phyloP scores from a whole-genome alignment of 2,329 filamentous ascomycete genomes.

The Fusarium buxicola region DNA sequence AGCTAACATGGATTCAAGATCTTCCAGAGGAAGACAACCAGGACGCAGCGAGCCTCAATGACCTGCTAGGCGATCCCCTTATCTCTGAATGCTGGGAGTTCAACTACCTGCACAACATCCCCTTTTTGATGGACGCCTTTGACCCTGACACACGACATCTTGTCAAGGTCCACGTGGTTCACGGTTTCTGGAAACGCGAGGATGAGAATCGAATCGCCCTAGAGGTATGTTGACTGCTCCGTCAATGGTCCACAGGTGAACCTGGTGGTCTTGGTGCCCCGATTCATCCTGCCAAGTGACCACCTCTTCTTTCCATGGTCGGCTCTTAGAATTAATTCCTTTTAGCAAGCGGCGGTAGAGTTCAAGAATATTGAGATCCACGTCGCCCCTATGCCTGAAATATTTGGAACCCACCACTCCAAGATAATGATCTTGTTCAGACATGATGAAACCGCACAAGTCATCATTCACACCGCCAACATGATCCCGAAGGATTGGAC shows the following conservation, averaged over 20 bases:
- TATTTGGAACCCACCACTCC: constrained; percentile 86
- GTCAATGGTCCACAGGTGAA: neutral
- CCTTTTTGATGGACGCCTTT: constrained; percentile 66
- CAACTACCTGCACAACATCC: constrained; percentile 73
- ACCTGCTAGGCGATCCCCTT: constrained; percentile 79
- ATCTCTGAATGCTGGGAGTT: constrained; percentile 80
- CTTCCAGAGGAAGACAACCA: constrained; percentile 69
- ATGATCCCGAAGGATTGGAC: constrained; percentile 90
- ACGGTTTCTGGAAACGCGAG: constrained; percentile 76
- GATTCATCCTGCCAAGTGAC: neutral
- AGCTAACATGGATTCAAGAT: constrained; percentile 76
- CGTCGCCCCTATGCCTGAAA: constrained; percentile 81
- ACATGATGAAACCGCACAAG: constrained; percentile 79
- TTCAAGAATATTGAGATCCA: constrained; percentile 78
- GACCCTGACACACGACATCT: constrained; percentile 62
- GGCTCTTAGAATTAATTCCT: neutral
- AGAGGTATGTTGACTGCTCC: constrained; percentile 58
- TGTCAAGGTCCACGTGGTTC: constrained; percentile 67
- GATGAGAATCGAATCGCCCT: constrained; percentile 68
- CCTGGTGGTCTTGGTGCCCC: neutral
- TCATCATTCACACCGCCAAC: constrained; percentile 90
- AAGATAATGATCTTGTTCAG: constrained; percentile 90
- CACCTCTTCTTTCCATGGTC: neutral
- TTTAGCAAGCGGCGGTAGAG: constrained; percentile 68
- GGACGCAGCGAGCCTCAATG: constrained; percentile 72